A percentile compares a stretch with the other conserved stretches of the same genome.
These are phyloP conservation scores for Phaseolus lunatus DNA, from an alignment of 306 rosid species.

Conservation along the genomic window DNA sequence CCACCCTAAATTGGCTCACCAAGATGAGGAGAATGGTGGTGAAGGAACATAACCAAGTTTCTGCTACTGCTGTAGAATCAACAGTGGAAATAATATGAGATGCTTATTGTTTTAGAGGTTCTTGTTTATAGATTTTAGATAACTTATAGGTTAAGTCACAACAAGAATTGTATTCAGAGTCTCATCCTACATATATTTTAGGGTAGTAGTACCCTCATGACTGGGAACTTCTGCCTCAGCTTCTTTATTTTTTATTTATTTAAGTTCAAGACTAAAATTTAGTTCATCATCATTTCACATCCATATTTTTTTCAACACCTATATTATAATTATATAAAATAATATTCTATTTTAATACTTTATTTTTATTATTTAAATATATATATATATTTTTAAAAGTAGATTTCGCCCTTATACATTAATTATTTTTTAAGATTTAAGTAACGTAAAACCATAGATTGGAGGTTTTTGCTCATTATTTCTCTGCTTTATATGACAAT, in stretches of 20 bases:
- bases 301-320: no score
- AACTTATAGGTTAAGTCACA: background rate
- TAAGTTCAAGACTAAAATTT: background rate
- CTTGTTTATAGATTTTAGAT: slow-evolving; percentile 25
- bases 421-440: no score
- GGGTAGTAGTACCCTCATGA: background rate
- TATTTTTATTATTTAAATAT: no score
- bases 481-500: no score
- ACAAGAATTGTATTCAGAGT: background rate
- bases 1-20: slow-evolving; percentile 57
- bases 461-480: no score
- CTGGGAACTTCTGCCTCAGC: background rate
- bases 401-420: no score
- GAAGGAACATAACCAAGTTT: slow-evolving; percentile 84
- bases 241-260: slow-evolving; percentile 2
- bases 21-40: slow-evolving; percentile 66
- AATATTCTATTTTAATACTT: no score
- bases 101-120: background rate
- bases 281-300: no score
- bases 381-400: no score
- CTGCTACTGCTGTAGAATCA: slow-evolving; percentile 63
- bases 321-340: no score
- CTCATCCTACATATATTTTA: background rate
- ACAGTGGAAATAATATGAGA: slow-evolving; percentile 58
- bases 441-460: no score